These are phyloP conservation scores for Margaritispora aquatica DNA, from an alignment of 495 filamentous ascomycete species.

Conservation along the genomic window DNA sequence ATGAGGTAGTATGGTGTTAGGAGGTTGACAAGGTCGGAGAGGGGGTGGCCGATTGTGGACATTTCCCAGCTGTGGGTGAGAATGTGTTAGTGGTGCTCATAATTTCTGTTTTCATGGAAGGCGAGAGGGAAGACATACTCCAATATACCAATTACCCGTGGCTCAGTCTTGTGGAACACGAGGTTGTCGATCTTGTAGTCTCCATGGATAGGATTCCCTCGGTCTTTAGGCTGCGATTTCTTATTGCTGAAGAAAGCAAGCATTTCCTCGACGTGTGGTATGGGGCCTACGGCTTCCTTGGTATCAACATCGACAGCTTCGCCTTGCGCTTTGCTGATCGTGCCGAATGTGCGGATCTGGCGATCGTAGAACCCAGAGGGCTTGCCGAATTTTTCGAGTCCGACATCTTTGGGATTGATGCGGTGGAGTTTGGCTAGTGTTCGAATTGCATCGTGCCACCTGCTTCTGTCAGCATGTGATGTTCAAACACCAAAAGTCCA, in stretches of 20 bases:
- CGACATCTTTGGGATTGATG: constrained; percentile 58
- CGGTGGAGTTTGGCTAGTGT: constrained; percentile 84
- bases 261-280: constrained; percentile 78
- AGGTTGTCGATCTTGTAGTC: constrained; percentile 99
- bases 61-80: constrained; percentile 86
- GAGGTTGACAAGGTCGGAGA: constrained; percentile 80
- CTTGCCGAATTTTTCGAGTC: constrained; percentile 67
- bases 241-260: constrained; percentile 68
- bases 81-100: neutral
- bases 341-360: constrained; percentile 75
- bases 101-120: neutral
- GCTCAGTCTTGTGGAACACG: constrained; percentile 85
- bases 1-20: constrained; percentile 58
- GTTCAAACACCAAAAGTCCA: neutral
- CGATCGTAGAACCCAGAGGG: constrained; percentile 75
- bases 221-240: constrained; percentile 66
- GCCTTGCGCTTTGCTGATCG: constrained; percentile 74
- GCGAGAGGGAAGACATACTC: constrained; percentile 47
- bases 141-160: constrained; percentile 84
- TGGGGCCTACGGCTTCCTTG: constrained; percentile 65
- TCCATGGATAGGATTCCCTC: constrained; percentile 78
- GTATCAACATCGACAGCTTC: constrained; percentile 69
- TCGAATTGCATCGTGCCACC: constrained; percentile 76
- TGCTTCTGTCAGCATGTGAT: constrained; percentile 17
- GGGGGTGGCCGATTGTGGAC: constrained; percentile 91